Percentiles rank a stretch among this genome's conserved stretches.
These are phyloP conservation scores for Sphaerulina musiva DNA, from an alignment of 2,329 filamentous ascomycete genomes.

Conservation along the genomic window DNA sequence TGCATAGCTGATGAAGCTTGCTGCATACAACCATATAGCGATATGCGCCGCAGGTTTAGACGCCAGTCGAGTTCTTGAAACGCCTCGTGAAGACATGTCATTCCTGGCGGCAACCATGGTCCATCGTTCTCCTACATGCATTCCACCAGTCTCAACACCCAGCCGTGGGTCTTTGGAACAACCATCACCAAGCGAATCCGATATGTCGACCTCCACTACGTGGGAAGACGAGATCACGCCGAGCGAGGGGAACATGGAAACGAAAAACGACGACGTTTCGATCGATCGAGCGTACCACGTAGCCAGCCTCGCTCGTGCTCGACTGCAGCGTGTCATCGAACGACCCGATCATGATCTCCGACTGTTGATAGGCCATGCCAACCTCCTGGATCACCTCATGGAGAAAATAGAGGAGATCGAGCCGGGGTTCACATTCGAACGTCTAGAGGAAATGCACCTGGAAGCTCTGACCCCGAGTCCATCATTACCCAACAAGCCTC, in stretches of 20 bases:
- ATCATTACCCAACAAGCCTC: neutral
- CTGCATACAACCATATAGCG: too few relatives aligned
- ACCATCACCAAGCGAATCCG: neutral
- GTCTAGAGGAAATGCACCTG: neutral
- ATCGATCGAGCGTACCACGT: conserved; percentile 3
- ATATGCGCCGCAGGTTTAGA: too few relatives aligned
- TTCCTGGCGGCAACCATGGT: too few relatives aligned
- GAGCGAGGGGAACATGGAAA: neutral
- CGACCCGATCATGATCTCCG: conserved; percentile 4
- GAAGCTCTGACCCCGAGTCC: neutral
- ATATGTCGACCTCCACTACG: neutral
- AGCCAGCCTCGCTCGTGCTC: conserved; percentile 1
- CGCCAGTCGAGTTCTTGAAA: too few relatives aligned
- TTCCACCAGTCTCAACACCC: neutral
- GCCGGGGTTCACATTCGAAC: conserved; percentile 1
- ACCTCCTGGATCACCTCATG: conserved; percentile 3
- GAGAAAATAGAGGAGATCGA: conserved; percentile 4
- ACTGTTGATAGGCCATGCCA: conserved; percentile 5
- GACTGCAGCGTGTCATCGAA: conserved; percentile 4
- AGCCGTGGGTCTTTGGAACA: neutral
- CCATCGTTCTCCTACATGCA: too few relatives aligned
- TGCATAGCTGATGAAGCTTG: too few relatives aligned
- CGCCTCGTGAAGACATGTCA: too few relatives aligned
- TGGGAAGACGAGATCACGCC: neutral
- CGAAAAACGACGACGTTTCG: neutral